Percentiles rank a stretch among this genome's conserved stretches.
phyloP scores from a whole-genome alignment of 768 basidiomycete genomes.

The Sporobolomyces pararoseus region DNA sequence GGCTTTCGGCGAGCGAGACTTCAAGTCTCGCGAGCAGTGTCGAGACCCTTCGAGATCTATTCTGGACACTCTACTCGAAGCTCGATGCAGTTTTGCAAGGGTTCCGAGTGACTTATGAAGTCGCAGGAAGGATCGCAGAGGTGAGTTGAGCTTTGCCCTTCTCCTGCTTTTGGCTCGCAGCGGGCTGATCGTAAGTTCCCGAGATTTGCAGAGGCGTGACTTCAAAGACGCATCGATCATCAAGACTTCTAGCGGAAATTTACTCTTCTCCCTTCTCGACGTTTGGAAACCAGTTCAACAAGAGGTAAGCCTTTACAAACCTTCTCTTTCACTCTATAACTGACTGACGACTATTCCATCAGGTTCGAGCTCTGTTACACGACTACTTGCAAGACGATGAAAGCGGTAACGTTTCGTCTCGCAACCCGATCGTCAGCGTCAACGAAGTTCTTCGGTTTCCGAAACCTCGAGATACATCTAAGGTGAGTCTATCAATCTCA shows the following conservation, averaged over 20 bases:
- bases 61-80: slow-evolving; percentile 97
- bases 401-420: slow-evolving; percentile 67
- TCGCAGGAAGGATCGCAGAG: slow-evolving; percentile 81
- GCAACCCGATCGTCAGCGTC: slow-evolving; percentile 86
- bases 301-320: slow-evolving; percentile 60
- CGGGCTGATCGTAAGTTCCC: background rate
- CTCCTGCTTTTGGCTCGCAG: no score
- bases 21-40: slow-evolving; percentile 61
- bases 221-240: slow-evolving; percentile 81
- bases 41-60: slow-evolving; percentile 81
- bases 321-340: no score
- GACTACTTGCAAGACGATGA: slow-evolving; percentile 93
- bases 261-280: slow-evolving; percentile 76
- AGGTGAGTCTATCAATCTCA: slow-evolving; percentile 55
- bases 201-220: slow-evolving; percentile 88
- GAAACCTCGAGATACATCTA: slow-evolving; percentile 72
- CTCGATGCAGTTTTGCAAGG: slow-evolving; percentile 89
- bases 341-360: no score
- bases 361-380: slow-evolving; percentile 78
- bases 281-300: slow-evolving; percentile 82
- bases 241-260: slow-evolving; percentile 58
- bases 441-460: slow-evolving; percentile 88
- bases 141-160: slow-evolving; percentile 55
- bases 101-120: slow-evolving; percentile 80
- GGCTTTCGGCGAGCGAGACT: slow-evolving; percentile 35